phyloP scores from a whole-genome alignment of 257 asterid genomes.

The Catharanthus roseus region DNA sequence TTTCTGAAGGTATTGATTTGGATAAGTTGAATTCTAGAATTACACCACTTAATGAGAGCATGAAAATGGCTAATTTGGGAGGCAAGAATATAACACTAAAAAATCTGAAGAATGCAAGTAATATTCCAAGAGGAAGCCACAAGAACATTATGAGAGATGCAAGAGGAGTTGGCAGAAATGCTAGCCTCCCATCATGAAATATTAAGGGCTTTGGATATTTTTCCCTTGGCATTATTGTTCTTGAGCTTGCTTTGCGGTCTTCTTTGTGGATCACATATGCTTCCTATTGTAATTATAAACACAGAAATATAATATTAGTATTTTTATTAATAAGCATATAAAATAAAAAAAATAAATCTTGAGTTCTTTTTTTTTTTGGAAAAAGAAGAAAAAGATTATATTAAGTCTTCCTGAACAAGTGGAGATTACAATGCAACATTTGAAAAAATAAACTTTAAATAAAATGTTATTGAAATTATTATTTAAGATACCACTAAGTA shows the following conservation, averaged over 20 bases:
- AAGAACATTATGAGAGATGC: conserved; percentile 66
- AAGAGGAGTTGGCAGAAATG: conserved; percentile 73
- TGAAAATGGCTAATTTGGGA: conserved; percentile 32
- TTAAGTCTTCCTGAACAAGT: too few species aligned
- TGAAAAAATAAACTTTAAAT: too few species aligned
- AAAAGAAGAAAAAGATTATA: too few species aligned
- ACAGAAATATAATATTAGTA: neutral
- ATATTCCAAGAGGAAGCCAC: conserved; percentile 74
- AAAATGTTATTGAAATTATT: too few species aligned
- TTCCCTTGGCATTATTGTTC: conserved; percentile 41
- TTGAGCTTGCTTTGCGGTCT: conserved; percentile 26
- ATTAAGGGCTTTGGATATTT: conserved; percentile 81
- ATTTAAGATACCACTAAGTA: too few species aligned
- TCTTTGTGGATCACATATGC: conserved; percentile 53
- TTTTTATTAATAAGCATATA: too few species aligned
- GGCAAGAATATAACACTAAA: conserved; percentile 53
- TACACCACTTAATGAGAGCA: conserved; percentile 45
- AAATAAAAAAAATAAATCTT: conserved; percentile 10
- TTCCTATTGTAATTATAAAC: conserved; percentile 42
- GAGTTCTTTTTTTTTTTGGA: too few species aligned
- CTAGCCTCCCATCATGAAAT: conserved; percentile 86
- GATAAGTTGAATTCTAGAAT: conserved; percentile 7
- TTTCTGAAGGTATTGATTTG: neutral
- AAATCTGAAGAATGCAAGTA: conserved; percentile 49
- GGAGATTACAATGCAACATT: too few species aligned